phyloP scores from a whole-genome alignment of 2,329 filamentous ascomycete genomes.

The Fusarium mangiferae region DNA sequence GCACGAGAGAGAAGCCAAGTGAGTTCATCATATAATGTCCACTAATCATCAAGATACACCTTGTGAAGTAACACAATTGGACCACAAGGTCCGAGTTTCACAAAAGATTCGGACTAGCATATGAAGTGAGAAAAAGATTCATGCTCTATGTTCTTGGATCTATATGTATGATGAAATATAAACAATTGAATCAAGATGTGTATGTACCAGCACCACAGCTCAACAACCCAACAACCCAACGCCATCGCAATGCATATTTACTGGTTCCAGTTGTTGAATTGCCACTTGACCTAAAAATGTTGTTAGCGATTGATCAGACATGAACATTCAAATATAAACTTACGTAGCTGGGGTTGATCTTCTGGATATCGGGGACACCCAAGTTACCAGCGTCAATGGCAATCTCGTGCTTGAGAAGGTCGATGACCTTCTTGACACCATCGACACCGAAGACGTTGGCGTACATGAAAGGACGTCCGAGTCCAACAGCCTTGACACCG shows the following conservation, averaged over 20 bases:
- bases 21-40: background rate
- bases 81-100: background rate
- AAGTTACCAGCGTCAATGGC: conserved; percentile 56
- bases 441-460: conserved; percentile 62
- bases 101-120: background rate
- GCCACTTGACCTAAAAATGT: conserved; percentile 37
- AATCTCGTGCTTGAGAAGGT: conserved; percentile 62
- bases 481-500: conserved; percentile 56
- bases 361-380: conserved; percentile 52
- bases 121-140: background rate
- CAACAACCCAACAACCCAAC: background rate
- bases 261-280: conserved; percentile 40
- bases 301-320: background rate
- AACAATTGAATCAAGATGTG: conserved; percentile 27
- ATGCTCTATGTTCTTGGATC: conserved; percentile 5
- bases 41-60: background rate
- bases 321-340: background rate
- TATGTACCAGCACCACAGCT: conserved; percentile 32
- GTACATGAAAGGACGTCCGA: conserved; percentile 64
- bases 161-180: conserved; percentile 24
- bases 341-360: conserved; percentile 46
- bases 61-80: background rate
- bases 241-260: conserved; percentile 16
- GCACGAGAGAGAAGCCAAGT: background rate
- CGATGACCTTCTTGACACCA: conserved; percentile 57